Evolutionary conservation across 495 filamentous ascomycete genomes (phyloP), one percentile per base, ranked within the genome.

Genomic region (Tuber aestivum): DNA sequence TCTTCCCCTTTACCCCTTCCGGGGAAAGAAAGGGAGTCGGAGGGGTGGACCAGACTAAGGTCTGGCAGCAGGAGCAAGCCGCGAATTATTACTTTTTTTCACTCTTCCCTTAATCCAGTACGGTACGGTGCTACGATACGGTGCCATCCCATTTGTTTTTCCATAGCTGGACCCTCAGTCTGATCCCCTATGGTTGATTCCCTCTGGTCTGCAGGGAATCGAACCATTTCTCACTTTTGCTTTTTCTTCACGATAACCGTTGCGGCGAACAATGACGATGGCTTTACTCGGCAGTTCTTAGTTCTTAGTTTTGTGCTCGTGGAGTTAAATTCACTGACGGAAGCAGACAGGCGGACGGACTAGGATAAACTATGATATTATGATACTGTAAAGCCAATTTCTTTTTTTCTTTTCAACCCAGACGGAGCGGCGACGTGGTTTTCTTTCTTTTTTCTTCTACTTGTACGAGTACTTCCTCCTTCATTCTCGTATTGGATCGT

Each of bases 201-300:
- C 56, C 56, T 65, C 27, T 35, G 14, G 56, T 35, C 56, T 65
- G 56, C 56, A 65, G 56, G 56, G 56, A 65, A 65, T 65, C 56
- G 56, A 65, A 35, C 27, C 56, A 65, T 35, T 65, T 65, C 27
- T 18, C 27, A 4, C 56, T 18, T 35, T 35, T 65, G 56, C 56
- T 65, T 65, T 61, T 65, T 65, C 50, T 12, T 65, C 56, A 35
- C 56, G 56, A 65, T 65, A 65, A 35, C 56, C 56, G 56, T 65
- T 65, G 56, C 56, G 56, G 56, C 27, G 56, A 65, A 35, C 56
- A 65, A 65, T 65, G 56, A 65, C 56, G 56, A 65, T 65, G 56
- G 56, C 35, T 65, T 65, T 65, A 35, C 56, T 65, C 56, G 56
- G 56, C 27, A 65, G 56, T 65, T 65, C 32, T 65, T 12, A 35